Evolutionary conservation across 768 basidiomycete genomes (phyloP).

Genomic region (Lactarius quietus): DNA sequence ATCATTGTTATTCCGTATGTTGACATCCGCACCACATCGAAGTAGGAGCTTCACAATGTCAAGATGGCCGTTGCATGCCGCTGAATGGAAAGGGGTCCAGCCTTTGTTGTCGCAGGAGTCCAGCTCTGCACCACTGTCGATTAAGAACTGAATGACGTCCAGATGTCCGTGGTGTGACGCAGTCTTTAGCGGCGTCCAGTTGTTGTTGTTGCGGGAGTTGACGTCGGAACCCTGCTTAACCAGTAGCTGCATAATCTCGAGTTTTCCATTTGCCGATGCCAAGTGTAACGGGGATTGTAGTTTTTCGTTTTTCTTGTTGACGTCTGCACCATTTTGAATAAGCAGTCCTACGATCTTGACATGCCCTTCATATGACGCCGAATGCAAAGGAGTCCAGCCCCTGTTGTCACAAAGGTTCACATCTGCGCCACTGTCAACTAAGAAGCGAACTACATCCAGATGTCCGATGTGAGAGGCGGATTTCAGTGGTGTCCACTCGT

Average conservation of each 20-base stretch:
- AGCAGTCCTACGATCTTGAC: not conserved
- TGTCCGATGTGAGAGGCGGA: too few relatives aligned
- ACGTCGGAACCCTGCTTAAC: not conserved
- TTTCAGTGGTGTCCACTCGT: too few relatives aligned
- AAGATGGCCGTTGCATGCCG: not conserved
- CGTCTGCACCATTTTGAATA: not conserved
- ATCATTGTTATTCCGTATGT: not conserved
- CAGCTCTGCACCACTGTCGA: too few relatives aligned
- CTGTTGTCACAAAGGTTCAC: too few relatives aligned
- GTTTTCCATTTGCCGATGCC: not conserved
- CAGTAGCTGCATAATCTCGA: not conserved
- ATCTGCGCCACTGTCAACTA: too few relatives aligned
- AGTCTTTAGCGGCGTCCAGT: too few relatives aligned
- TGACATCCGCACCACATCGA: not conserved
- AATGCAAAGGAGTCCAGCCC: not conserved
- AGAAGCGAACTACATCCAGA: too few relatives aligned
- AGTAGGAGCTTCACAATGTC: too few relatives aligned
- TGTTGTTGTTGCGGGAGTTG: not conserved
- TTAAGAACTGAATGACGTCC: too few relatives aligned
- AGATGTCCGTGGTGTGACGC: too few relatives aligned
- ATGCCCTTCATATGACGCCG: not conserved
- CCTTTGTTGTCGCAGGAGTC: not conserved
- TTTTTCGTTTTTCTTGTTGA: fast-evolving
- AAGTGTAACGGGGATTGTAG: not conserved
- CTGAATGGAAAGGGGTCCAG: not conserved